phyloP scores from a whole-genome alignment of 306 rosid species.

The Cucumis hystrix region DNA sequence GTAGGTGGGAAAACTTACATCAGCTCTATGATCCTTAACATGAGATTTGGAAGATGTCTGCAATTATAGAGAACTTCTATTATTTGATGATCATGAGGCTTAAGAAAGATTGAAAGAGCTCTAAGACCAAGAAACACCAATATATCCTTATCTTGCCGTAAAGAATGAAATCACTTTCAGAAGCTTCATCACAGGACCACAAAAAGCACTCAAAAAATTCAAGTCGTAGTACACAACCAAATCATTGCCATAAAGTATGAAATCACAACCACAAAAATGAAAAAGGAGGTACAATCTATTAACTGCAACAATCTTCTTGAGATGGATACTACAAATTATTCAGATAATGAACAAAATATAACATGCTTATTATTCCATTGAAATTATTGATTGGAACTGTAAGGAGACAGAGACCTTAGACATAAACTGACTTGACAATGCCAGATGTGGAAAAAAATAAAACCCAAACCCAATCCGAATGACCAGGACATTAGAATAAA shows the following conservation, averaged over 20 bases:
- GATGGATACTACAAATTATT: background rate
- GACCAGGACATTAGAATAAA: background rate
- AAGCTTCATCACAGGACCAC: background rate
- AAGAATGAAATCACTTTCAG: background rate
- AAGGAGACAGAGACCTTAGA: background rate
- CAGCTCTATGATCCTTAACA: constrained; percentile 43
- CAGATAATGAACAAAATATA: background rate
- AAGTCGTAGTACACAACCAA: background rate
- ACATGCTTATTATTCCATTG: background rate
- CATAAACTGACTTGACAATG: background rate
- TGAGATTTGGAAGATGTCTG: constrained; percentile 34
- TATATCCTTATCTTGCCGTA: no score
- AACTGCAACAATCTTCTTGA: background rate
- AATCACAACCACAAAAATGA: background rate
- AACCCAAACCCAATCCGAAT: background rate
- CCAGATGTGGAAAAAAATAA: background rate
- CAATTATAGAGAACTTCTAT: constrained; percentile 7
- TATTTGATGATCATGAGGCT: background rate
- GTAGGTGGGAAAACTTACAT: constrained; percentile 33
- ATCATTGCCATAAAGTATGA: background rate
- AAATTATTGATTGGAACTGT: background rate
- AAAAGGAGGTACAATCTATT: background rate
- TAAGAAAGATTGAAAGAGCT: background rate
- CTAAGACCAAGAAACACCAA: background rate
- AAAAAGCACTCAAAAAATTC: background rate